Evolutionary conservation across 495 filamentous ascomycete species (phyloP).

Genomic region (Emericellopsis terricola): DNA sequence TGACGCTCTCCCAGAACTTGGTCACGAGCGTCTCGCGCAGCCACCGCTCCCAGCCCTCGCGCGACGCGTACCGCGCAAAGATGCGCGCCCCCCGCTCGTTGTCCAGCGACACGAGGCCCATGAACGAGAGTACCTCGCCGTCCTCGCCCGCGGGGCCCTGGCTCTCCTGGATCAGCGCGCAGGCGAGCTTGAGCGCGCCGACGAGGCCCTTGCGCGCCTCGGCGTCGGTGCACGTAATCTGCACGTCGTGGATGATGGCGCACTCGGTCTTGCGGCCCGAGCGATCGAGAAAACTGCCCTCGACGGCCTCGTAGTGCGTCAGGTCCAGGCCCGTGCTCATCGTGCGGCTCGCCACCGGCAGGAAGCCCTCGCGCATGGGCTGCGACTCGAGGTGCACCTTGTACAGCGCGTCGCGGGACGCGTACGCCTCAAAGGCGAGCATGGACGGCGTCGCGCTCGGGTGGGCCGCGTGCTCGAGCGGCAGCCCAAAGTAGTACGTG

Average conservation of each 20-base stretch:
- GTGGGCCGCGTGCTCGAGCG: not conserved
- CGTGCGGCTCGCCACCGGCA: not conserved
- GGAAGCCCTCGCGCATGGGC: constrained; percentile 1
- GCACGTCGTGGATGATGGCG: constrained; percentile 1
- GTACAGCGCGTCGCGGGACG: constrained; percentile 1
- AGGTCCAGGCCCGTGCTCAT: constrained; percentile 3
- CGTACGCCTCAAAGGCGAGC: constrained; percentile 3
- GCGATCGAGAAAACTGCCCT: constrained; percentile 1
- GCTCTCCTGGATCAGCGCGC: not conserved
- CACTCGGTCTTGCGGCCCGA: not conserved
- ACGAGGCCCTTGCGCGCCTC: not conserved
- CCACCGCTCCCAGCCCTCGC: not conserved
- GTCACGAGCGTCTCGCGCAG: not conserved
- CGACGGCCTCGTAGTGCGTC: not conserved
- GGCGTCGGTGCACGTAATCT: not conserved
- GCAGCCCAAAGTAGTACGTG: constrained; percentile 2
- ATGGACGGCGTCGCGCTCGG: not conserved
- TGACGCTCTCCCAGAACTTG: not conserved
- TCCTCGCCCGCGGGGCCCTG: not conserved
- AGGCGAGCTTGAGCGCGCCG: not conserved
- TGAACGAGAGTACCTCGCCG: not conserved
- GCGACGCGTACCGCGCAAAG: not conserved
- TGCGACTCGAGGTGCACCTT: not conserved
- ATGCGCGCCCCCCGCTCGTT: not conserved
- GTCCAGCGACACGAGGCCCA: not conserved